These are phyloP conservation scores for Pleurotus giganteus DNA, from an alignment of 768 basidiomycete genomes.

Conservation along the genomic window DNA sequence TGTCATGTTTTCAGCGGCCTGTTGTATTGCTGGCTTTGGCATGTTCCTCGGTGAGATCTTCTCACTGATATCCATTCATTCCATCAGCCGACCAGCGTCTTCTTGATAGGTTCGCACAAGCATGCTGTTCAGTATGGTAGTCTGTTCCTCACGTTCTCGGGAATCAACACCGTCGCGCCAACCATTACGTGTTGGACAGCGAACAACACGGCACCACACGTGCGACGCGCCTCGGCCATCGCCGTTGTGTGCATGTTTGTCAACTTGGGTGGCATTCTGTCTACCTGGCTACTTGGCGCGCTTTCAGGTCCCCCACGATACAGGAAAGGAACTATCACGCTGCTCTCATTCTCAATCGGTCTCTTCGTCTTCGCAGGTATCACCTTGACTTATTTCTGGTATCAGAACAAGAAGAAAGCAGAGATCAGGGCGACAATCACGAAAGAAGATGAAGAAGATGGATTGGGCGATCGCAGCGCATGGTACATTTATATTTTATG, in stretches of 20 bases:
- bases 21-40: constrained; percentile 34
- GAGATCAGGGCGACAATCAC: constrained; percentile 19
- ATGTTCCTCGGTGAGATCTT: constrained; percentile 33
- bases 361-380: constrained; percentile 21
- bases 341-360: constrained; percentile 20
- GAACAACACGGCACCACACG: constrained; percentile 48
- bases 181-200: constrained; percentile 44
- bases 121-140: constrained; percentile 38
- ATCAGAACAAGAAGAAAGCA: constrained; percentile 29
- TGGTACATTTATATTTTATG: constrained; percentile 35
- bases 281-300: constrained; percentile 40
- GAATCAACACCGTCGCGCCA: constrained; percentile 39
- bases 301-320: constrained; percentile 37
- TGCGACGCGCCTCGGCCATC: constrained; percentile 45
- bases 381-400: constrained; percentile 27
- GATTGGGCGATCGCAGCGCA: constrained; percentile 33
- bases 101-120: constrained; percentile 19
- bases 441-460: constrained; percentile 25
- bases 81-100: not conserved
- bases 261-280: constrained; percentile 41
- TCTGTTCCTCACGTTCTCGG: constrained; percentile 42
- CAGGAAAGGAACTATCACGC: constrained; percentile 29
- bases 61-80: not conserved
- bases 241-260: constrained; percentile 41
- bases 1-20: constrained; percentile 26